Evolutionary conservation across 208 protist genomes (phyloP), one percentile per base, ranked within the genome.

Genomic region (Blechomonas ayalai): DNA sequence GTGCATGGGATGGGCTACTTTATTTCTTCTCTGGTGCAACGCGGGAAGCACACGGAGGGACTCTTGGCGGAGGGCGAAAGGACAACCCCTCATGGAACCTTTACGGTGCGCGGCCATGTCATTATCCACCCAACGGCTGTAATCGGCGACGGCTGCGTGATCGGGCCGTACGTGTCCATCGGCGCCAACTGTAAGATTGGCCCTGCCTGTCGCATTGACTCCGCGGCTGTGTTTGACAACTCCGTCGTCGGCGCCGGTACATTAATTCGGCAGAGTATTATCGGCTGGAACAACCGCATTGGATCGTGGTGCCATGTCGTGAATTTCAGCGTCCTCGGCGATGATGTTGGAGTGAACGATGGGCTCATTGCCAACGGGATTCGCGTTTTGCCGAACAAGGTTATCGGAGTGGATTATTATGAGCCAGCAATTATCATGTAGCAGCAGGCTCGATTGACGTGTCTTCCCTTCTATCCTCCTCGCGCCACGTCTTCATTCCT

Each of bases 101-200:
- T 75, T 43, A 76, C 60, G 12, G 55, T 97, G 5, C 15, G 80
- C 6, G 95, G 92, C 23, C 68, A 56, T 39, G 73, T 84, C 29
- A 47, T 98, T 16, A 82, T 95, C 35, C 67, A 98, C 62, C 70
- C 81, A 23, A 85, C 74, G 6, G 94, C 96, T 2, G 85, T 61
- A 23, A 97, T 99, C 47, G 95, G 90, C 31, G 52, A 72, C 2
- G 89, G 82, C 20, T 95, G 82, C 38, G 57, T 95, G 5, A 95
- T 99, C 57, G 97, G 97, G 3, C 96, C 96, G 9, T 85, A 97
- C 59, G 94, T 96, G 6, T 75, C 82, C n/a, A 96, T 99, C 50
- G 97, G 92, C 13, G 60, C 84, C 1, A 85, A 95, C 53, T 95
- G 88, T 53, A 71, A 88, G 13, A 95, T 99, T 57, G 95, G 89